Evolutionary conservation across 2,329 filamentous ascomycete genomes (phyloP).

Genomic region (Aureobasidium sp.): DNA sequence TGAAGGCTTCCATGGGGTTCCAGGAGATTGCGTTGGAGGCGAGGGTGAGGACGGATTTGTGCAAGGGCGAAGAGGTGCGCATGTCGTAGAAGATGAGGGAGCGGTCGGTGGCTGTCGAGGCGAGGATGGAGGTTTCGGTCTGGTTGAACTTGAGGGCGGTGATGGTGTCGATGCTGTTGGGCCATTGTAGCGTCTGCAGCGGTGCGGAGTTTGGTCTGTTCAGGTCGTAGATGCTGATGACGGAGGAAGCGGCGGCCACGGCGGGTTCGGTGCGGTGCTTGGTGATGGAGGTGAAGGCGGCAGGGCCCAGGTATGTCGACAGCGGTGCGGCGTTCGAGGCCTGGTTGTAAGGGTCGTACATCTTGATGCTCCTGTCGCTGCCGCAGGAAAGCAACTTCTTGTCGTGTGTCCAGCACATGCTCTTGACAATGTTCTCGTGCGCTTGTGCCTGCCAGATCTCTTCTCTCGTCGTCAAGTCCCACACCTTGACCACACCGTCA

Average conservation of each 20-base stretch:
- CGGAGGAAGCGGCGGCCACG: conserved; percentile 66
- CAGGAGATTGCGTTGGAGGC: conserved; percentile 77
- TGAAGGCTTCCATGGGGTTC: conserved; percentile 97
- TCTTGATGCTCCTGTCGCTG: conserved; percentile 75
- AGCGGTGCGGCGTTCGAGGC: conserved; percentile 60
- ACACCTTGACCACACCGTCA: conserved; percentile 90
- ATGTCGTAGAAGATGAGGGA: conserved; percentile 88
- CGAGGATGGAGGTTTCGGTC: conserved; percentile 84
- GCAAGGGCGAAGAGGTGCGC: conserved; percentile 72
- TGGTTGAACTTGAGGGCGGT: conserved; percentile 85
- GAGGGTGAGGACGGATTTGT: conserved; percentile 73
- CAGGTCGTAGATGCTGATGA: conserved; percentile 83
- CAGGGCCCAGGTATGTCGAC: conserved; percentile 74
- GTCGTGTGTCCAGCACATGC: conserved; percentile 79
- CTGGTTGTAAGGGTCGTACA: conserved; percentile 83
- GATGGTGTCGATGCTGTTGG: conserved; percentile 83
- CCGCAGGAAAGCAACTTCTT: conserved; percentile 80
- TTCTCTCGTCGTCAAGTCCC: conserved; percentile 66
- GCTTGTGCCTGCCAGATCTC: conserved; percentile 72
- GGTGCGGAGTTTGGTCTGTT: conserved; percentile 68
- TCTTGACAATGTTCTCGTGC: conserved; percentile 91
- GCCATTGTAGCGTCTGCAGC: conserved; percentile 77
- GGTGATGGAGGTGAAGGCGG: conserved; percentile 74
- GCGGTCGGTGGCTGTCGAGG: conserved; percentile 75
- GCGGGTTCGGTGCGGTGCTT: conserved; percentile 71